Evolutionary conservation across 2,329 filamentous ascomycete species (phyloP).

Genomic region (Pseudogymnoascus sp.): DNA sequence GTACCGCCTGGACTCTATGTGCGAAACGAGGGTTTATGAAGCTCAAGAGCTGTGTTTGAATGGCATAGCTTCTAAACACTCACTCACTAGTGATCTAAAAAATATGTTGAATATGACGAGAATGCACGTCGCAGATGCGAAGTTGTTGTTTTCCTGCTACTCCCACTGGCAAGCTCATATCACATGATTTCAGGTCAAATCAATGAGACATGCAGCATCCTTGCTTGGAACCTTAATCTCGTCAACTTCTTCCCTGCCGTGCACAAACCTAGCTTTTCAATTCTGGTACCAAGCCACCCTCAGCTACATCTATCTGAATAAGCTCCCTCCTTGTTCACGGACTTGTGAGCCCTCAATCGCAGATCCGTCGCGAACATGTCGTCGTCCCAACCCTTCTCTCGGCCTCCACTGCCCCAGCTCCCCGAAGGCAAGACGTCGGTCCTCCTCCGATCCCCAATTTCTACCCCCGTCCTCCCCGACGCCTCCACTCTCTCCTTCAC

Average conservation of each 20-base stretch:
- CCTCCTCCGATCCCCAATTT: neutral
- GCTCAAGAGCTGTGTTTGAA: neutral
- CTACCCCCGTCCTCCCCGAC: neutral
- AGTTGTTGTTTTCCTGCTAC: neutral
- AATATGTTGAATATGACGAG: neutral
- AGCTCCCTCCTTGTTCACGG: neutral
- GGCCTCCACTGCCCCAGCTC: neutral
- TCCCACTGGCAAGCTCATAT: neutral
- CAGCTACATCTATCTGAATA: neutral
- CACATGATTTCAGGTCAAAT: neutral
- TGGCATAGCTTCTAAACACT: neutral
- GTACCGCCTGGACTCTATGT: neutral
- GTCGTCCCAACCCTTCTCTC: neutral
- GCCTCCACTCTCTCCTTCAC: conserved; percentile 14
- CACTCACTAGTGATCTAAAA: neutral
- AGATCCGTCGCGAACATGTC: neutral
- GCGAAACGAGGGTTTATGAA: neutral
- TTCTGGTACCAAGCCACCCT: neutral
- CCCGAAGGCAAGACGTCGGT: neutral
- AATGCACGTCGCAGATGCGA: neutral
- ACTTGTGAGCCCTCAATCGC: neutral
- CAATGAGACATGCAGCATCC: neutral
- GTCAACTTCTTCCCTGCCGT: neutral
- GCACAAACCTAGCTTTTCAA: neutral
- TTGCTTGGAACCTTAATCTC: neutral